Conservation (phyloP, 1,284 basidiomycete genomes). For the Takashimella koratensis region DNA sequence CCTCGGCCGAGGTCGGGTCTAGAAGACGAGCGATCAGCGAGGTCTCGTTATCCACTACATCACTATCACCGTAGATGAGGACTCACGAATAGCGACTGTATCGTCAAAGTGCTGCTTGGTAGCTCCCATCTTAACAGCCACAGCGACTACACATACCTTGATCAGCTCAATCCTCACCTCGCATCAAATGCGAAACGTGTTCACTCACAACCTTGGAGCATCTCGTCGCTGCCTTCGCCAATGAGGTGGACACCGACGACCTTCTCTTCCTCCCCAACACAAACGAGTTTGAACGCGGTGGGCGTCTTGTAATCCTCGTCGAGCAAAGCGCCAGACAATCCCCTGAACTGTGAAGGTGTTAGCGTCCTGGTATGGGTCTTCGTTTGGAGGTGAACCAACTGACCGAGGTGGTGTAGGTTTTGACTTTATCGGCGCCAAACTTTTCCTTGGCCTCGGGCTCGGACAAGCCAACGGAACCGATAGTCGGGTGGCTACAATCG, state of each 20-base stretch:
- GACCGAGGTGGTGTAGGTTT: constrained; percentile 70
- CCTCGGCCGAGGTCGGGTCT: constrained; percentile 49
- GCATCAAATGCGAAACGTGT: neutral
- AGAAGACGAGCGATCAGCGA: neutral
- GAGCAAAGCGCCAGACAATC: constrained; percentile 84
- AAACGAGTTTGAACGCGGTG: constrained; percentile 87
- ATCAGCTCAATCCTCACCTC: neutral
- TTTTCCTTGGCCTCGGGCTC: constrained; percentile 83
- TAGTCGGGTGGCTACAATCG: constrained; percentile 71
- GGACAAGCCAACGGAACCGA: constrained; percentile 86
- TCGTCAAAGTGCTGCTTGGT: constrained; percentile 78
- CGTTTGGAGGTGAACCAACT: no score
- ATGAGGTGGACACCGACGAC: constrained; percentile 94
- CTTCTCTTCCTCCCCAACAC: constrained; percentile 80
- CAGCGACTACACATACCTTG: constrained; percentile 55
- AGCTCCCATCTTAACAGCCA: constrained; percentile 95
- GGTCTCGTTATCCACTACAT: neutral
- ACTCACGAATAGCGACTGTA: constrained; percentile 76
- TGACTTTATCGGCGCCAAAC: constrained; percentile 79
- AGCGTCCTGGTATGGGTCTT: constrained; percentile 1
- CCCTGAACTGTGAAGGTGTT: constrained; percentile 72
- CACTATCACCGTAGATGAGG: neutral
- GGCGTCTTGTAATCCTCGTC: constrained; percentile 84
- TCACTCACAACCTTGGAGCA: constrained; percentile 72
- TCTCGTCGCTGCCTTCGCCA: constrained; percentile 84